A percentile compares a stretch with the other conserved stretches of the same genome.
Conservation (phyloP, 2,329 filamentous ascomycete genomes). For the Pseudopyricularia cyperi region DNA sequence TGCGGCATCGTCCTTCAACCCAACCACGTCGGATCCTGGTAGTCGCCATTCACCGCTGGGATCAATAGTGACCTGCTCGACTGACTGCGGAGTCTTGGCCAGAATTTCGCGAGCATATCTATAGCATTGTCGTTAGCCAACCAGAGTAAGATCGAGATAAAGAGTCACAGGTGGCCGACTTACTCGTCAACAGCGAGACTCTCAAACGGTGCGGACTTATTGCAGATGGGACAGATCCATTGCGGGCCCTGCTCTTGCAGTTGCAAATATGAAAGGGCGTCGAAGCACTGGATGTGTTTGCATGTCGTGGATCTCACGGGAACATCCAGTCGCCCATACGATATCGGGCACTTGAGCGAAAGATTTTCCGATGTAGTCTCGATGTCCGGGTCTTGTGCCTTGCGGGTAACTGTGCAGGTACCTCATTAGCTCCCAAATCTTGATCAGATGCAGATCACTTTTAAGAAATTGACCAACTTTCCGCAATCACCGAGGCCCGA, state of each 20-base stretch:
- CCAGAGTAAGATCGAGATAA: neutral
- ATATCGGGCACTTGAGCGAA: slow-evolving; percentile 85
- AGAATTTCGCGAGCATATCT: slow-evolving; percentile 86
- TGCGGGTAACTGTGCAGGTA: slow-evolving; percentile 51
- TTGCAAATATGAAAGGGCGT: slow-evolving; percentile 82
- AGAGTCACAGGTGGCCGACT: slow-evolving; percentile 16
- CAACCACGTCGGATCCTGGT: slow-evolving; percentile 19
- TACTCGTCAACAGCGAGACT: slow-evolving; percentile 78
- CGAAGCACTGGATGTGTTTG: slow-evolving; percentile 88
- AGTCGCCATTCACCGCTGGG: slow-evolving; percentile 66
- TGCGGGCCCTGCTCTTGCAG: slow-evolving; percentile 92
- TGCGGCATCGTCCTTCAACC: slow-evolving; percentile 13
- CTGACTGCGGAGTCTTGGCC: slow-evolving; percentile 51
- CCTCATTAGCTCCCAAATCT: no score
- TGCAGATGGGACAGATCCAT: slow-evolving; percentile 93
- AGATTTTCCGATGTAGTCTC: slow-evolving; percentile 78
- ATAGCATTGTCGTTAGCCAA: slow-evolving; percentile 6
- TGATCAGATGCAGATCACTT: no score
- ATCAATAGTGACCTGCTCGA: slow-evolving; percentile 83
- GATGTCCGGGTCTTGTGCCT: slow-evolving; percentile 78
- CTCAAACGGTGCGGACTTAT: slow-evolving; percentile 68
- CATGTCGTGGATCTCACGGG: slow-evolving; percentile 73
- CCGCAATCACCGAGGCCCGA: slow-evolving; percentile 67
- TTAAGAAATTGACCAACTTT: no score
- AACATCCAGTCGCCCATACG: slow-evolving; percentile 65